Percentiles rank a stretch among this genome's conserved stretches.
Conservation (phyloP, 2,329 filamentous ascomycete species). For the Alternaria rosae region DNA sequence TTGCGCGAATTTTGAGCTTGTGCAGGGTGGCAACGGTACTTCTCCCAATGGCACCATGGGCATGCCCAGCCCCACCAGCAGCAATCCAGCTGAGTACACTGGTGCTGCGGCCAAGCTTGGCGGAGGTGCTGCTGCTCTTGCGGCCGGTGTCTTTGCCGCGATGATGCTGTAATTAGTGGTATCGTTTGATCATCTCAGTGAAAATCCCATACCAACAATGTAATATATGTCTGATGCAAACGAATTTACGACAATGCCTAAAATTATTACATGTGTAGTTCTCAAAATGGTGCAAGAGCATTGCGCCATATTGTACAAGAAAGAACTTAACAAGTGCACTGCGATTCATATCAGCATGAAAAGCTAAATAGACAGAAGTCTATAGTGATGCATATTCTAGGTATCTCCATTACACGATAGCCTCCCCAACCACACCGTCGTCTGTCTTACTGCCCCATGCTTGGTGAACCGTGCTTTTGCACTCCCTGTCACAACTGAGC, state of each 20-base stretch:
- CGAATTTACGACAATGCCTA: background rate
- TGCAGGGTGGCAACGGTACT: conserved; percentile 15
- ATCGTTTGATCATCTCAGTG: background rate
- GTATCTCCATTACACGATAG: background rate
- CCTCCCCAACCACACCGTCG: background rate
- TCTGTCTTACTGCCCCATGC: conserved; percentile 11
- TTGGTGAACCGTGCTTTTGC: conserved; percentile 18
- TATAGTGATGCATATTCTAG: background rate
- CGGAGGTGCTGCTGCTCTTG: conserved; percentile 13
- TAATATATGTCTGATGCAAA: background rate
- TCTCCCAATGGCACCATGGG: conserved; percentile 1
- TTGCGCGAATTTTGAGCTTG: conserved; percentile 61
- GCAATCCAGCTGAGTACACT: conserved; percentile 20
- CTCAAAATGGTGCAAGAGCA: background rate
- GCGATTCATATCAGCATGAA: no score
- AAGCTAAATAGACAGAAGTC: background rate
- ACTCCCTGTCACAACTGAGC: conserved; percentile 22
- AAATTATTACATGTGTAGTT: background rate
- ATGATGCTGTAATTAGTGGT: conserved; percentile 13
- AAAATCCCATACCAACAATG: background rate
- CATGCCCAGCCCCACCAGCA: conserved; percentile 17
- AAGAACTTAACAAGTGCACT: no score
- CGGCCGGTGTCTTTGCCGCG: conserved; percentile 18
- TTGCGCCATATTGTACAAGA: background rate
- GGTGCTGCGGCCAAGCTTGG: conserved; percentile 18